Evolutionary conservation across 108 stramenopile genomes (phyloP).

Genomic region (Cylindrotheca closterium): DNA sequence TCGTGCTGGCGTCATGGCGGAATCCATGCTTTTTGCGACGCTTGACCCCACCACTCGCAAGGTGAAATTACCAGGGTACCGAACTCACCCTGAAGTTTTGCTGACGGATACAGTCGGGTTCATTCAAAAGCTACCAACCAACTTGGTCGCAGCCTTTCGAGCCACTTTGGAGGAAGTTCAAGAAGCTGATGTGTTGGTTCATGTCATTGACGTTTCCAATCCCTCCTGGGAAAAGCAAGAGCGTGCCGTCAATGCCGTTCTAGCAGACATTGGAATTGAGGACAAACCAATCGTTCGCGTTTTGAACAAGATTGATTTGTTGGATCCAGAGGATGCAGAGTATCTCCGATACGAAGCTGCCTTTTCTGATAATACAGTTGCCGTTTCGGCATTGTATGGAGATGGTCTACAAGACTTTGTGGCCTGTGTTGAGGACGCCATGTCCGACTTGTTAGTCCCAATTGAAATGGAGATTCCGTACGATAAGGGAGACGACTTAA

Average conservation of each 20-base stretch:
- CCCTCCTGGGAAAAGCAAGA: conserved; percentile 87
- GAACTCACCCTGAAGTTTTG: conserved; percentile 92
- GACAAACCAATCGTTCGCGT: conserved; percentile 79
- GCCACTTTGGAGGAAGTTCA: conserved; percentile 95
- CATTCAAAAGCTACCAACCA: conserved; percentile 96
- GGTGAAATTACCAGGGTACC: conserved; percentile 88
- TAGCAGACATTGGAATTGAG: conserved; percentile 67
- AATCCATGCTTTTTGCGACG: conserved; percentile 95
- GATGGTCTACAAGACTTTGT: conserved; percentile 84
- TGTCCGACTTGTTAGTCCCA: conserved; percentile 63
- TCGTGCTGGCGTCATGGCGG: conserved; percentile 93
- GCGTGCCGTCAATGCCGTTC: conserved; percentile 60
- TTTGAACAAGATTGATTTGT: conserved; percentile 83
- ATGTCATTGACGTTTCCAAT: conserved; percentile 90
- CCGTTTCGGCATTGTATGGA: conserved; percentile 65
- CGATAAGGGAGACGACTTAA: conserved; percentile 73
- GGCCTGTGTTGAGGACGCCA: conserved; percentile 66
- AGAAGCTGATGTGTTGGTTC: conserved; percentile 91
- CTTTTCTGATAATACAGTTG: conserved; percentile 59
- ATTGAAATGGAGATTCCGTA: conserved; percentile 80
- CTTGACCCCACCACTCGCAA: conserved; percentile 96
- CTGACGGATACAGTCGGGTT: conserved; percentile 98
- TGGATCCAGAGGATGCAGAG: conserved; percentile 66
- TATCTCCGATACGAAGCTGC: conserved; percentile 63
- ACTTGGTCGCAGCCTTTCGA: conserved; percentile 93